Conservation (phyloP, 345 rosid species). For the Pistacia integerrima region DNA sequence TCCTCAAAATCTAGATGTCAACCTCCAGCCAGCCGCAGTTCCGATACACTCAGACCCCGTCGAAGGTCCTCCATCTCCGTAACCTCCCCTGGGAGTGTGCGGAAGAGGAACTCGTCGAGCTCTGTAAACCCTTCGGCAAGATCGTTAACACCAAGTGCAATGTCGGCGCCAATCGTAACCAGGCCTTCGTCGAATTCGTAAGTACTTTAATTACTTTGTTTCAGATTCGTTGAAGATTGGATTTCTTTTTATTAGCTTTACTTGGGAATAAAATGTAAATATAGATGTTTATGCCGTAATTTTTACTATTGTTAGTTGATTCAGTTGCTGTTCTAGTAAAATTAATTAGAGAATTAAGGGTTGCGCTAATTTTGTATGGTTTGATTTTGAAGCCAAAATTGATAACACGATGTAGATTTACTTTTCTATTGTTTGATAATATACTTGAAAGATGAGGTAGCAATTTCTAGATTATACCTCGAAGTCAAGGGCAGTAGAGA, state of each 20-base stretch:
- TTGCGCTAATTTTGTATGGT: background rate
- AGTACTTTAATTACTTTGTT: slow-evolving; percentile 14
- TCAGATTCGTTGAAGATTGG: background rate
- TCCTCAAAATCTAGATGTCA: slow-evolving; percentile 46
- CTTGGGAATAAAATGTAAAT: background rate
- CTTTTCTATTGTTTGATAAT: background rate
- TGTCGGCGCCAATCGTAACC: slow-evolving; percentile 94
- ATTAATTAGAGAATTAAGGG: background rate
- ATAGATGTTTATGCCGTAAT: background rate
- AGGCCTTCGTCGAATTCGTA: slow-evolving; percentile 95
- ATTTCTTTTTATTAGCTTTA: background rate
- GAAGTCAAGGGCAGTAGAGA: background rate
- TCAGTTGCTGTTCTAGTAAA: background rate
- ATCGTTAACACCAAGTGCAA: slow-evolving; percentile 92
- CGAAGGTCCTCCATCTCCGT: slow-evolving; percentile 90
- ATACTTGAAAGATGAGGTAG: background rate
- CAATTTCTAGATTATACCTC: background rate
- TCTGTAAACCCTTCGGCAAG: slow-evolving; percentile 89
- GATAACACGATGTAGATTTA: background rate
- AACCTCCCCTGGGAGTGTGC: slow-evolving; percentile 95
- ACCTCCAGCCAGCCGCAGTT: slow-evolving; percentile 83
- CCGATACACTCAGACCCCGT: slow-evolving; percentile 93
- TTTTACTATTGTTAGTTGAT: background rate
- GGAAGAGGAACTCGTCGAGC: slow-evolving; percentile 93
- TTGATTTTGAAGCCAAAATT: background rate